Evolutionary conservation across 2,329 filamentous ascomycete genomes (phyloP).

Genomic region (Teratosphaeria nubilosa): DNA sequence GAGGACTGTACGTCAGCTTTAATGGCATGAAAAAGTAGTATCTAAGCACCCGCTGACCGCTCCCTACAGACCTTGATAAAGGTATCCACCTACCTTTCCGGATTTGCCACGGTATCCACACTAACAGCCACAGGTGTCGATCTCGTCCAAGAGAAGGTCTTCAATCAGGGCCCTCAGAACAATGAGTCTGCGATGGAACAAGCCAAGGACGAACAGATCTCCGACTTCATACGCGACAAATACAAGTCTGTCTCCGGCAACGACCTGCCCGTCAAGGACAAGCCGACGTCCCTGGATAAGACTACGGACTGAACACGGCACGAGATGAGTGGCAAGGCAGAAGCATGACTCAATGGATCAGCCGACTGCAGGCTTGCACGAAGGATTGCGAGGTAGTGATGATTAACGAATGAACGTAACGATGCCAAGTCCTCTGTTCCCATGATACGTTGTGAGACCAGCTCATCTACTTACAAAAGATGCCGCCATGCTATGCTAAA

Average conservation of each 20-base stretch:
- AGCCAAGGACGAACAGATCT: conserved; percentile 65
- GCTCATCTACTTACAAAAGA: background rate
- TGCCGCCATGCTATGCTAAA: background rate
- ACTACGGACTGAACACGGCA: conserved; percentile 7
- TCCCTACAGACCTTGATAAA: conserved; percentile 55
- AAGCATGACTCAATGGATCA: background rate
- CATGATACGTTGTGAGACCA: background rate
- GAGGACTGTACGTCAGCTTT: conserved; percentile 36
- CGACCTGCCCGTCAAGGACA: conserved; percentile 62
- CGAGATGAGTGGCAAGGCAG: background rate
- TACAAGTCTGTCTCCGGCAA: conserved; percentile 61
- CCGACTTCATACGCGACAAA: conserved; percentile 58
- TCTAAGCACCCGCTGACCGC: background rate
- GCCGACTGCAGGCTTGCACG: background rate
- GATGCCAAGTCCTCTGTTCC: background rate
- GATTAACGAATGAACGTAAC: background rate
- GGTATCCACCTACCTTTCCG: conserved; percentile 37
- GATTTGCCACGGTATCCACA: background rate
- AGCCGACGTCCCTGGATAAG: conserved; percentile 39
- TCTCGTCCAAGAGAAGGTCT: conserved; percentile 63
- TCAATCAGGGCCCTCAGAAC: conserved; percentile 60
- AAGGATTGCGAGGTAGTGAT: background rate
- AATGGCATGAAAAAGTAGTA: background rate
- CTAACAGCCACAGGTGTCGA: conserved; percentile 53
- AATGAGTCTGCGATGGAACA: conserved; percentile 66